phyloP scores from a whole-genome alignment of 768 basidiomycete genomes.

The Brasilioporus rufonigricans region DNA sequence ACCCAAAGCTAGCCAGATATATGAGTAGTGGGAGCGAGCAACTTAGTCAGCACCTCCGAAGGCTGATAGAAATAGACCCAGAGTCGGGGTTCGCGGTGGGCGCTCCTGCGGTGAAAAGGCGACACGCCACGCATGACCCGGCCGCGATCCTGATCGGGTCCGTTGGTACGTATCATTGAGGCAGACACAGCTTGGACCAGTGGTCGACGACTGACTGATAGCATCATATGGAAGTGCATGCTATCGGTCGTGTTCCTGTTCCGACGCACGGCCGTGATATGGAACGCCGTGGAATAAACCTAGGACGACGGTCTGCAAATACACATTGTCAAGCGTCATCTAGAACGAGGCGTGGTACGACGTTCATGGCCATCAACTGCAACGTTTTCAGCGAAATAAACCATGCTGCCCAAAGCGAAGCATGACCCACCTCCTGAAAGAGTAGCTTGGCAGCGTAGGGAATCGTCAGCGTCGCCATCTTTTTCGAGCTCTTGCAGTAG shows the following conservation, averaged over 20 bases:
- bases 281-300: not conserved
- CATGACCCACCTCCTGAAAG: conserved; percentile 74
- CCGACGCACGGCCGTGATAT: conserved; percentile 7
- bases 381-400: not conserved
- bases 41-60: not conserved
- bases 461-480: conserved; percentile 92
- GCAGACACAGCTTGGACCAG: conserved; percentile 4
- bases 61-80: not conserved
- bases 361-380: conserved; percentile 96
- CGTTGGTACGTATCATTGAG: not conserved
- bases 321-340: conserved; percentile 60
- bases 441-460: conserved; percentile 94
- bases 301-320: not conserved
- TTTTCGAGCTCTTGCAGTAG: conserved; percentile 97
- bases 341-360: conserved; percentile 84
- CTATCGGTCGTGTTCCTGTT: not conserved
- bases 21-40: not conserved
- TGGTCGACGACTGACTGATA: conserved; percentile 1
- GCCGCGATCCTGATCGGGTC: conserved; percentile 3
- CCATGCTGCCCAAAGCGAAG: not conserved
- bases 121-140: conserved; percentile 13
- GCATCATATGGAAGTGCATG: not conserved
- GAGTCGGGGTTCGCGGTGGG: not conserved
- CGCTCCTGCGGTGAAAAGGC: conserved; percentile 4
- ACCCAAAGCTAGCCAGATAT: not conserved